phyloP scores from a whole-genome alignment of 257 asterid species.

The Ehretia macrophylla region DNA sequence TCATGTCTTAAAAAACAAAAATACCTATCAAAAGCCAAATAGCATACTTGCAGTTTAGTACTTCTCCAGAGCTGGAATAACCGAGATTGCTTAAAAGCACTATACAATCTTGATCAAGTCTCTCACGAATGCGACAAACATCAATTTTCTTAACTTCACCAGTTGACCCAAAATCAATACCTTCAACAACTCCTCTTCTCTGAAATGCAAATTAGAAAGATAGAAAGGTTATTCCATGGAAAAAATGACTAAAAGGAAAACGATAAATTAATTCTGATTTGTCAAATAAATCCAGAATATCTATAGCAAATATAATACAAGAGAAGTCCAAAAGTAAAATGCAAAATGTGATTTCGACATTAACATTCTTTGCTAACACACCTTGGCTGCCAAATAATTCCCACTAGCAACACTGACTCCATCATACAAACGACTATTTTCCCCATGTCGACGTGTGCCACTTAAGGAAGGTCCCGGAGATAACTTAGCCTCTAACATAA shows the following conservation, averaged over 20 bases:
- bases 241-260: constrained; percentile 2
- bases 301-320: background rate
- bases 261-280: background rate
- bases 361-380: constrained; percentile 15
- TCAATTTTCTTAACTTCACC: constrained; percentile 97
- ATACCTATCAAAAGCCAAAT: constrained; percentile 53
- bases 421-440: constrained; percentile 67
- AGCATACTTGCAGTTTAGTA: constrained; percentile 94
- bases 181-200: constrained; percentile 94
- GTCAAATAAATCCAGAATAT: background rate
- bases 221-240: background rate
- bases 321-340: background rate
- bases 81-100: constrained; percentile 81
- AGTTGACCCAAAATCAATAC: constrained; percentile 75
- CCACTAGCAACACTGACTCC: constrained; percentile 87
- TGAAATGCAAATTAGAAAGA: constrained; percentile 29
- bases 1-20: constrained; percentile 32
- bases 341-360: constrained; percentile 4
- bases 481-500: constrained; percentile 77
- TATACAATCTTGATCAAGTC: constrained; percentile 70
- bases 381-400: constrained; percentile 91
- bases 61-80: constrained; percentile 96
- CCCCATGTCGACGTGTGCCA: constrained; percentile 85
- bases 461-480: constrained; percentile 94
- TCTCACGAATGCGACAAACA: constrained; percentile 74